These are phyloP conservation scores for Kwoniella sp. DNA, from an alignment of 768 basidiomycete species.

Conservation along the genomic window DNA sequence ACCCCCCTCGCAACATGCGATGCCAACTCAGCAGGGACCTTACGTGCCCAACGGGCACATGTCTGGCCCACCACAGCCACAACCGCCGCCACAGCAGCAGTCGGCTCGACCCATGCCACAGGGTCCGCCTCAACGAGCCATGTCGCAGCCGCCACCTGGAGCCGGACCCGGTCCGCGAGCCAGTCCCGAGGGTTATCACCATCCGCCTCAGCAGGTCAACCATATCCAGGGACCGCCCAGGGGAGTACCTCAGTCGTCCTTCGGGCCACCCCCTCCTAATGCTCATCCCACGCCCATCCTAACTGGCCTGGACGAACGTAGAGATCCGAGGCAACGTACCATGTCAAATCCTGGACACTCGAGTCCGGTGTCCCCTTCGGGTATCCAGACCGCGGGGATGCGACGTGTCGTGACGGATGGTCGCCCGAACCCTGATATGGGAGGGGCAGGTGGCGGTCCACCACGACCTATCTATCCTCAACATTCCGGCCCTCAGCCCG, in stretches of 20 bases:
- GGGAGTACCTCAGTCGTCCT: constrained; percentile 37
- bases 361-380: constrained; percentile 2
- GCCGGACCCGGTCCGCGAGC: constrained; percentile 5
- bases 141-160: constrained; percentile 16
- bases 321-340: constrained; percentile 25
- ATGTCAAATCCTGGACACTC: constrained; percentile 26
- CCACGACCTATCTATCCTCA: constrained; percentile 15
- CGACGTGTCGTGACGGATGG: constrained; percentile 40
- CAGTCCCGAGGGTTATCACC: constrained; percentile 2
- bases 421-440: constrained; percentile 16
- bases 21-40: constrained; percentile 1
- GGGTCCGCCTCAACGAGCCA: constrained; percentile 9
- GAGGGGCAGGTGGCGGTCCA: constrained; percentile 2
- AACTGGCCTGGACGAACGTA: constrained; percentile 12
- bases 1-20: constrained; percentile 14
- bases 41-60: constrained; percentile 9
- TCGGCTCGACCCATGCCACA: constrained; percentile 4
- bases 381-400: constrained; percentile 16
- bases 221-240: constrained; percentile 22
- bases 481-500: constrained; percentile 43
- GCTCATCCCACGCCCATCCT: constrained; percentile 10
- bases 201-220: constrained; percentile 1
- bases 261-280: constrained; percentile 31
- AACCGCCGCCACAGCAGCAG: constrained; percentile 9
- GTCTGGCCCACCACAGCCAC: constrained; percentile 1